These are phyloP conservation scores for Chaetomium strumarium DNA, from an alignment of 2,329 filamentous ascomycete species.

Conservation along the genomic window DNA sequence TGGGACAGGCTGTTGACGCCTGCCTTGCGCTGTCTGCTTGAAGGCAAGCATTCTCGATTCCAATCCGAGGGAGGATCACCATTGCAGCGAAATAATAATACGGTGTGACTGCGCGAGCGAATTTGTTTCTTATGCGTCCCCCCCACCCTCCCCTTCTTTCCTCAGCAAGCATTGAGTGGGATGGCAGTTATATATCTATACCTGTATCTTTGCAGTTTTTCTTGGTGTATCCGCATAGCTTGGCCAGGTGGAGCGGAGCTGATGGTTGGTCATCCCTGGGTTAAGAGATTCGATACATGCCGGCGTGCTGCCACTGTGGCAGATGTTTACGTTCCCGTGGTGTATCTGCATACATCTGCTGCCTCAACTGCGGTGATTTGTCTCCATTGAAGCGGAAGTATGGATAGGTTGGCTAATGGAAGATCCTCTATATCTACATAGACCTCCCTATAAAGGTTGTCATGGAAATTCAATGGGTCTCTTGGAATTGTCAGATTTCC, in stretches of 20 bases:
- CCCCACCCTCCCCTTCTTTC: background rate
- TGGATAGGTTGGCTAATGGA: too few species aligned
- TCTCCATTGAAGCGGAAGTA: too few species aligned
- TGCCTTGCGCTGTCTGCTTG: constrained; percentile 63
- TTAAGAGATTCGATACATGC: background rate
- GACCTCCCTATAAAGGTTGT: too few species aligned
- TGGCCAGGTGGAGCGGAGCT: background rate
- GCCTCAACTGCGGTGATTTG: too few species aligned
- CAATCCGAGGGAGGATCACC: background rate
- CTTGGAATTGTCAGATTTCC: too few species aligned
- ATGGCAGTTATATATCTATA: background rate
- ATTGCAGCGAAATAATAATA: background rate
- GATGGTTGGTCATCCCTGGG: background rate
- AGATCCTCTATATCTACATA: too few species aligned
- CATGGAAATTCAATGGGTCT: too few species aligned
- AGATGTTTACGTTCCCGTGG: background rate
- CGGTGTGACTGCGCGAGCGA: background rate
- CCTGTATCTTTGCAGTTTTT: constrained; percentile 13
- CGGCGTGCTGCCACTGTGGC: too few species aligned
- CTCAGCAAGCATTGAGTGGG: constrained; percentile 11
- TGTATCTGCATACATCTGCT: background rate
- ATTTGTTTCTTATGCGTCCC: background rate
- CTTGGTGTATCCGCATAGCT: constrained; percentile 13
- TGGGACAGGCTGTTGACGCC: constrained; percentile 79
- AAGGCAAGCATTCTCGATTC: background rate